phyloP scores from a whole-genome alignment of 179 eudicot species.

The Patellifolia procumbens region DNA sequence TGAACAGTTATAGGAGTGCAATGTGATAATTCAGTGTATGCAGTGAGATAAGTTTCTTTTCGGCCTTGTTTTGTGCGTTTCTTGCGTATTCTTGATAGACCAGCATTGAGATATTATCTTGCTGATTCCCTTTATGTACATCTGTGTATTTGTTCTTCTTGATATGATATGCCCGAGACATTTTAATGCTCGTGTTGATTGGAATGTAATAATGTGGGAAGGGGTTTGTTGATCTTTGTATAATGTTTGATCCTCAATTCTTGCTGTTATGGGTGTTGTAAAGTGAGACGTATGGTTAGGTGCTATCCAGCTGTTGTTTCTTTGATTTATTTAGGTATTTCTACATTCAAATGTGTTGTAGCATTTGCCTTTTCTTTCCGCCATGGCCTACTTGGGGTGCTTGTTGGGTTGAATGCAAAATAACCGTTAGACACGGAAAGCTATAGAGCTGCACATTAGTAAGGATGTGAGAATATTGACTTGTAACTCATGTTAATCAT shows the following conservation, averaged over 20 bases:
- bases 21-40: neutral
- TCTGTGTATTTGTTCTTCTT: too few relatives aligned
- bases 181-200: neutral
- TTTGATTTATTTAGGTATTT: neutral
- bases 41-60: neutral
- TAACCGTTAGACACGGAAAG: neutral
- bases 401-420: neutral
- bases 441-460: neutral
- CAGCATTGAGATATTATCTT: too few relatives aligned
- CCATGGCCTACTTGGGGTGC: neutral
- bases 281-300: neutral
- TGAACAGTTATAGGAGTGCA: neutral
- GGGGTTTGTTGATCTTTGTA: neutral
- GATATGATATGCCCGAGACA: too few relatives aligned
- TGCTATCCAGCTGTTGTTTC: neutral
- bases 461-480: neutral
- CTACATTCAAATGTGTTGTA: neutral
- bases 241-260: neutral
- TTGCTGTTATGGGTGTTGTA: neutral
- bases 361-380: neutral
- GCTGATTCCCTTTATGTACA: slow-evolving; percentile 5
- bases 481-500: neutral
- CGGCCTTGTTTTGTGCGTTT: neutral
- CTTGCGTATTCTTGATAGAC: too few relatives aligned
- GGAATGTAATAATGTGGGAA: neutral